Conservation (phyloP, 2,329 filamentous ascomycete genomes). For the Xylariaceae sp. region DNA sequence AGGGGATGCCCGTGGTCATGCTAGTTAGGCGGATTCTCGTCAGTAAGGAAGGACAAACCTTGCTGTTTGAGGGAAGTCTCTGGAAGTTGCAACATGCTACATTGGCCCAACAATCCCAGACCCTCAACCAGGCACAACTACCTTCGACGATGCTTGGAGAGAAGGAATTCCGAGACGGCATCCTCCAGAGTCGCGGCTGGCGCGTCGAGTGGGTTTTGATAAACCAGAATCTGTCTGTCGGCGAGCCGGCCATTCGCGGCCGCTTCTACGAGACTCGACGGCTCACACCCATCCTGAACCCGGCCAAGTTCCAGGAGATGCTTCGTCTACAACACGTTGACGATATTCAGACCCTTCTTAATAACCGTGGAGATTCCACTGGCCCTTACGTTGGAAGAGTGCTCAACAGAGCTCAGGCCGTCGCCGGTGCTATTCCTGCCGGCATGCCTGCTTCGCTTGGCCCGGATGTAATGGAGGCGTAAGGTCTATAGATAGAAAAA, state of each 20-base stretch:
- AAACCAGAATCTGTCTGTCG: constrained; percentile 37
- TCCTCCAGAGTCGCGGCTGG: constrained; percentile 33
- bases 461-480: constrained; percentile 20
- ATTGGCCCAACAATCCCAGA: constrained; percentile 15
- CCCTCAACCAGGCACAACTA: constrained; percentile 21
- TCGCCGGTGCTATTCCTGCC: constrained; percentile 27
- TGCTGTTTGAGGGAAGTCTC: constrained; percentile 40
- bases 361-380: constrained; percentile 58
- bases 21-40: constrained; percentile 17
- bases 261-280: constrained; percentile 65
- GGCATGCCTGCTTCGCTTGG: constrained; percentile 17
- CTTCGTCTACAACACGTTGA: constrained; percentile 49
- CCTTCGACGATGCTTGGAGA: constrained; percentile 38
- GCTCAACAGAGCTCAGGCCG: constrained; percentile 25
- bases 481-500: no score
- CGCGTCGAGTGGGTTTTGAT: constrained; percentile 44
- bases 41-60: constrained; percentile 14
- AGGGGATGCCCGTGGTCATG: constrained; percentile 28
- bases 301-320: constrained; percentile 46
- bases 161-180: constrained; percentile 40
- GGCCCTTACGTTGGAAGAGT: constrained; percentile 27
- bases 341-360: constrained; percentile 57
- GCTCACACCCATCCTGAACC: constrained; percentile 58
- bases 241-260: constrained; percentile 56
- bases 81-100: constrained; percentile 36